Conservation (phyloP, 2,329 filamentous ascomycete species). For the Phialophora expanda region DNA sequence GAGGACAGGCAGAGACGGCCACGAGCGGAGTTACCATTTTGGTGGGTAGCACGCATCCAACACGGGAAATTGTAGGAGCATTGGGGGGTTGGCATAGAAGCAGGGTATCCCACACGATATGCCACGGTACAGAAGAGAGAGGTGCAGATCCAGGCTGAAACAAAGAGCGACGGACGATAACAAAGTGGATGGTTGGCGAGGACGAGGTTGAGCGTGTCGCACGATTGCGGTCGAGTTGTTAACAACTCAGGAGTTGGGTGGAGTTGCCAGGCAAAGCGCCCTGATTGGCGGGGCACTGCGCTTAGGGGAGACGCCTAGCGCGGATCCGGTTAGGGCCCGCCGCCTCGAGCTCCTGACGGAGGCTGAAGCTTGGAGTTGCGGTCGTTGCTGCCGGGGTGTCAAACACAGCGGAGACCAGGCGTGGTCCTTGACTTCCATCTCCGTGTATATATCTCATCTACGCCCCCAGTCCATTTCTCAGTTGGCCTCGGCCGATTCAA, state of each 20-base stretch:
- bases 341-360: background rate
- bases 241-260: background rate
- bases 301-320: background rate
- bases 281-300: background rate
- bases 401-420: background rate
- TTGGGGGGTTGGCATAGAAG: constrained; percentile 8
- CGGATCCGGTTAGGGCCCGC: background rate
- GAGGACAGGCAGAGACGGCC: constrained; percentile 10
- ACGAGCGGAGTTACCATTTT: constrained; percentile 19
- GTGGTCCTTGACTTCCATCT: background rate
- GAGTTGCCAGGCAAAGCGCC: background rate
- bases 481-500: background rate
- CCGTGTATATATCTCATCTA: constrained; percentile 2
- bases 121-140: constrained; percentile 8
- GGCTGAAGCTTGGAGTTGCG: background rate
- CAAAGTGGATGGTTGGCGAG: constrained; percentile 7
- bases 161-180: constrained; percentile 10
- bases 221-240: background rate
- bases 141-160: constrained; percentile 33
- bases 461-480: background rate
- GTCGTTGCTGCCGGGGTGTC: background rate
- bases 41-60: constrained; percentile 12
- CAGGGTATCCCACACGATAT: constrained; percentile 21
- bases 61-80: constrained; percentile 35
- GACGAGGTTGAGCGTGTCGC: constrained; percentile 1